Evolutionary conservation across 2,329 filamentous ascomycete species (phyloP).

Genomic region (Colletotrichum melonis): DNA sequence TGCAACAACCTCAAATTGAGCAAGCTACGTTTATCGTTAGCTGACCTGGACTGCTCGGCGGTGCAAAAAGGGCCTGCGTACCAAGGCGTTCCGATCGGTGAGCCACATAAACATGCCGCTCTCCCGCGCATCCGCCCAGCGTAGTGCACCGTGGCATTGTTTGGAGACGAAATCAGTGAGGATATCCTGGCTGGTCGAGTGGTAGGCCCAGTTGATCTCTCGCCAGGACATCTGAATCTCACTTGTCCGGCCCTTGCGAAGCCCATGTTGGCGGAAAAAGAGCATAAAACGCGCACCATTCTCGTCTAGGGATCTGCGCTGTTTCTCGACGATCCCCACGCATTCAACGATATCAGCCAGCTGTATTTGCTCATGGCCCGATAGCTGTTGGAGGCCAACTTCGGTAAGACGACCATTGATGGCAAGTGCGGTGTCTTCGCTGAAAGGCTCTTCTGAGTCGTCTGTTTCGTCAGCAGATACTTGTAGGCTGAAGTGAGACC

Average conservation of each 20-base stretch:
- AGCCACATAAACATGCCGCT: conserved; percentile 97
- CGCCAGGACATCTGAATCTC: conserved; percentile 78
- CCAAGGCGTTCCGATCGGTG: conserved; percentile 78
- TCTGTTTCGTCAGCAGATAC: conserved; percentile 61
- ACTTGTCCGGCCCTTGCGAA: conserved; percentile 73
- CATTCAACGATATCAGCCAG: conserved; percentile 88
- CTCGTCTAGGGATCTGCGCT: conserved; percentile 88
- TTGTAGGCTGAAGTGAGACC: conserved; percentile 50
- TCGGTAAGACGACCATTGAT: conserved; percentile 83
- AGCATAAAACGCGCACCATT: conserved; percentile 90
- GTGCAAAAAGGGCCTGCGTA: conserved; percentile 56
- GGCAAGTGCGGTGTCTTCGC: conserved; percentile 74
- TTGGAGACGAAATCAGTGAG: conserved; percentile 83
- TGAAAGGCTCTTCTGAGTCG: conserved; percentile 73
- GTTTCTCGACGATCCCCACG: conserved; percentile 83
- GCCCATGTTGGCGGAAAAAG: conserved; percentile 84
- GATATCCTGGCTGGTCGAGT: conserved; percentile 89
- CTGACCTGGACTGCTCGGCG: not conserved
- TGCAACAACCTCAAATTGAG: conserved; percentile 90
- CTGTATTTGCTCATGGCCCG: conserved; percentile 87
- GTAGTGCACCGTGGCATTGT: conserved; percentile 82
- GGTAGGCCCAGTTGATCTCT: conserved; percentile 88
- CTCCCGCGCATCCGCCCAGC: conserved; percentile 87
- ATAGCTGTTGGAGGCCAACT: conserved; percentile 81
- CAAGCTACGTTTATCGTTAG: conserved; percentile 57